Conservation (phyloP, 2,329 filamentous ascomycete genomes). For the Colletotrichum destructivum region DNA sequence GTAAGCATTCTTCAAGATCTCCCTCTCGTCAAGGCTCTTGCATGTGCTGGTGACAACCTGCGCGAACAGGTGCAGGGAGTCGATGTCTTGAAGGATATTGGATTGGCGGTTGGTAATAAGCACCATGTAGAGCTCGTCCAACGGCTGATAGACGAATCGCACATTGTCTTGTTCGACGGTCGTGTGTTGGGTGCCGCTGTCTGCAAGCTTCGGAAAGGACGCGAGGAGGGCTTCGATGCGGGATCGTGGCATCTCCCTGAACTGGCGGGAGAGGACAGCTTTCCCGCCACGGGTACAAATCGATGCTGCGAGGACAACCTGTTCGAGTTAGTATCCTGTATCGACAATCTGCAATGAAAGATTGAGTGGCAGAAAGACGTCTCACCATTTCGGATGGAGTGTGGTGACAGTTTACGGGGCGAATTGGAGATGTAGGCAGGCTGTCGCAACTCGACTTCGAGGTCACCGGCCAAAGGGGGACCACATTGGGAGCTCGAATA, state of each 20-base stretch:
- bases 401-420: conserved; percentile 20
- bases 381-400: conserved; percentile 41
- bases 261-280: conserved; percentile 97
- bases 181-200: conserved; percentile 96
- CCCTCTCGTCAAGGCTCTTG: conserved; percentile 94
- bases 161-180: conserved; percentile 99
- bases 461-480: conserved; percentile 32
- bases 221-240: conserved; percentile 96
- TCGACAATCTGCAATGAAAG: background rate
- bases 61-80: conserved; percentile 96
- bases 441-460: conserved; percentile 41
- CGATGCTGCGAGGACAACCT: conserved; percentile 99
- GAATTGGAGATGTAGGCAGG: conserved; percentile 35
- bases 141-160: conserved; percentile 98
- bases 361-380: background rate
- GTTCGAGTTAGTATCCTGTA: conserved; percentile 30
- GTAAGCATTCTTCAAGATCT: conserved; percentile 95
- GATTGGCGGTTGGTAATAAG: conserved; percentile 99
- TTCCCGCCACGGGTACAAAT: conserved; percentile 99
- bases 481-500: conserved; percentile 41
- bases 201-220: conserved; percentile 97
- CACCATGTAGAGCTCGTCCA: conserved; percentile 99
- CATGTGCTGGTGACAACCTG: conserved; percentile 98
- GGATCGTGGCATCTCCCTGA: conserved; percentile 97
- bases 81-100: conserved; percentile 99